Conservation (phyloP, 2,329 filamentous ascomycete species). For the Rutstroemia sp. region DNA sequence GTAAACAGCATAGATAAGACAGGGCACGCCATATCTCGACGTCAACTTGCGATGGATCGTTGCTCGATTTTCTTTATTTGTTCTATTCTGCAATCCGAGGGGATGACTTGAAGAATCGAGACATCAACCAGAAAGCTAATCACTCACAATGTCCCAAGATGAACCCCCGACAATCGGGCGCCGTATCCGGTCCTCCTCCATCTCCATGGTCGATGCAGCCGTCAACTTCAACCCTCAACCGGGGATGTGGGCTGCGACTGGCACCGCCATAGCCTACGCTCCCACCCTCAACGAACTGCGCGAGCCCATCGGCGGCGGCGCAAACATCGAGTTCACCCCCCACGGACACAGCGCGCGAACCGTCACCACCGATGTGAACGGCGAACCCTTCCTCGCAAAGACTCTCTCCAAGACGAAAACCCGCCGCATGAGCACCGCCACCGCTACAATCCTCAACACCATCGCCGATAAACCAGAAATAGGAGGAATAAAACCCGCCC, state of each 20-base stretch:
- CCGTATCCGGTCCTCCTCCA: constrained; percentile 11
- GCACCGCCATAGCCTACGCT: constrained; percentile 16
- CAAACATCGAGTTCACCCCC: constrained; percentile 17
- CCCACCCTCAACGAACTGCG: constrained; percentile 14
- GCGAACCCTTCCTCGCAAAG: neutral
- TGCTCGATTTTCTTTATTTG: too few relatives aligned
- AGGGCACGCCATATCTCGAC: neutral
- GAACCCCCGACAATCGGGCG: neutral
- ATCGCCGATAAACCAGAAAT: too few relatives aligned
- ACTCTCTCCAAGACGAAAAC: neutral
- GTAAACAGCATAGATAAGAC: neutral
- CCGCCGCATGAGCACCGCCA: neutral
- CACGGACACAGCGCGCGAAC: constrained; percentile 12
- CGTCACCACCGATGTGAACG: constrained; percentile 17
- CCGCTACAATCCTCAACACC: neutral
- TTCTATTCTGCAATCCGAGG: too few relatives aligned
- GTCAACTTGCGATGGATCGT: too few relatives aligned
- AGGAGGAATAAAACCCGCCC: neutral
- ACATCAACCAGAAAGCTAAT: neutral
- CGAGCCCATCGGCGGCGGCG: constrained; percentile 14
- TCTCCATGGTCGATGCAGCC: constrained; percentile 12
- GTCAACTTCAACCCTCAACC: constrained; percentile 16
- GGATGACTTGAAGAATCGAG: too few relatives aligned
- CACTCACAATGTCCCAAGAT: neutral
- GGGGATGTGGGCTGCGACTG: constrained; percentile 17